These are phyloP conservation scores for Amanita inopinata DNA, from an alignment of 768 basidiomycete species.

Conservation along the genomic window DNA sequence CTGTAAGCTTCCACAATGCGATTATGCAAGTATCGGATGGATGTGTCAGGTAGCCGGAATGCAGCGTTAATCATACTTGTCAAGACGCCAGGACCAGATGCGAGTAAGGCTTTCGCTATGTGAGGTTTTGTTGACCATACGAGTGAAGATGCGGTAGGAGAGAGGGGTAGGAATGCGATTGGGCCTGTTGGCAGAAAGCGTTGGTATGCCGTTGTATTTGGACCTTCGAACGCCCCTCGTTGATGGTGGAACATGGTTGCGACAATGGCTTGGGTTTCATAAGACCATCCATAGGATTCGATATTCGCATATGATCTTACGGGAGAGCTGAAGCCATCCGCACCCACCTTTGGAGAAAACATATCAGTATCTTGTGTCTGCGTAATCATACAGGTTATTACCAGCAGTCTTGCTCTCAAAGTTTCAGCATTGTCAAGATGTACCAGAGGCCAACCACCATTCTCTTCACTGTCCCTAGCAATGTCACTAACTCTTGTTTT, in stretches of 20 bases:
- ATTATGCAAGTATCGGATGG: constrained; percentile 56
- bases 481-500: constrained; percentile 71
- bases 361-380: constrained; percentile 2
- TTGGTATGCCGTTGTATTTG: constrained; percentile 83
- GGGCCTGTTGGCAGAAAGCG: constrained; percentile 93
- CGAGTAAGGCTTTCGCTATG: constrained; percentile 63
- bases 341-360: constrained; percentile 59
- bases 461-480: constrained; percentile 34
- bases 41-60: constrained; percentile 73
- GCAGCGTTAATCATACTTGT: constrained; percentile 80
- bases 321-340: constrained; percentile 92
- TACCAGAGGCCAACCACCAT: constrained; percentile 74
- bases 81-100: constrained; percentile 54
- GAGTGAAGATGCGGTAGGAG: constrained; percentile 67
- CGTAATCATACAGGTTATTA: constrained; percentile 21
- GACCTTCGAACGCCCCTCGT: constrained; percentile 46
- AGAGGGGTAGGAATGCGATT: constrained; percentile 89
- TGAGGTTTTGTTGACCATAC: constrained; percentile 89
- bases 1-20: constrained; percentile 47
- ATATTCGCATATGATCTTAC: constrained; percentile 84
- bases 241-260: constrained; percentile 76
- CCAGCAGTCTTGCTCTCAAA: constrained; percentile 67
- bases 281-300: constrained; percentile 84
- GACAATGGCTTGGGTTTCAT: constrained; percentile 84
- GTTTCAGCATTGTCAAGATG: constrained; percentile 58